Conservation (phyloP, 768 basidiomycete species). For the Serendipita vermifera region DNA sequence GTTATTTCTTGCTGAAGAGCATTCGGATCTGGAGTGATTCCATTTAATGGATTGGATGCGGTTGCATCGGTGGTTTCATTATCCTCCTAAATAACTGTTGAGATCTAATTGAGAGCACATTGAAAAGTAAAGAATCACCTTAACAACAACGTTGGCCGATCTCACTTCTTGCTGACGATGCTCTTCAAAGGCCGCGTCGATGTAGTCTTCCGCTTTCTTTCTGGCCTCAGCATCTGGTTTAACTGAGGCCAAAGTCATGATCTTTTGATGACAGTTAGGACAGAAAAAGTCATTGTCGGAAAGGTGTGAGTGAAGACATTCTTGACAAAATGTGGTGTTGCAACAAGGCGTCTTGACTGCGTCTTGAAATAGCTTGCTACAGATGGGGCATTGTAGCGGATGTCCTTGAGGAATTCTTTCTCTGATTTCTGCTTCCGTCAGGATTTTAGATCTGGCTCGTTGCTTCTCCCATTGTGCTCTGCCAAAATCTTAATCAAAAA, state of each 20-base stretch:
- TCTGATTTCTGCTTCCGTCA: slow-evolving; percentile 81
- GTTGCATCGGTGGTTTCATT: neutral
- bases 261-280: slow-evolving; percentile 77
- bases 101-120: neutral
- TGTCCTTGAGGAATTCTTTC: slow-evolving; percentile 67
- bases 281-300: slow-evolving; percentile 93
- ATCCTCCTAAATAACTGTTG: neutral
- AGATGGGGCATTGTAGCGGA: slow-evolving; percentile 73
- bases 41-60: slow-evolving; percentile 1
- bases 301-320: slow-evolving; percentile 89
- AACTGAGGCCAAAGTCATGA: slow-evolving; percentile 62
- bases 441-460: slow-evolving; percentile 58
- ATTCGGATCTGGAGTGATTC: slow-evolving; percentile 10
- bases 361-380: slow-evolving; percentile 85
- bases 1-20: slow-evolving; percentile 32
- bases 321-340: slow-evolving; percentile 83
- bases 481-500: neutral
- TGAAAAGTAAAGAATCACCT: slow-evolving; percentile 11
- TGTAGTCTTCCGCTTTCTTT: slow-evolving; percentile 65
- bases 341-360: slow-evolving; percentile 95
- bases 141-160: slow-evolving; percentile 16
- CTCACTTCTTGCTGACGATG: slow-evolving; percentile 46
- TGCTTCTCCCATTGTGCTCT: slow-evolving; percentile 96
- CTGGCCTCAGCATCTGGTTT: slow-evolving; percentile 77
- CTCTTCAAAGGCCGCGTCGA: slow-evolving; percentile 68